phyloP scores from a whole-genome alignment of 2,329 filamentous ascomycete species.

The Microdochium trichocladiopsis region DNA sequence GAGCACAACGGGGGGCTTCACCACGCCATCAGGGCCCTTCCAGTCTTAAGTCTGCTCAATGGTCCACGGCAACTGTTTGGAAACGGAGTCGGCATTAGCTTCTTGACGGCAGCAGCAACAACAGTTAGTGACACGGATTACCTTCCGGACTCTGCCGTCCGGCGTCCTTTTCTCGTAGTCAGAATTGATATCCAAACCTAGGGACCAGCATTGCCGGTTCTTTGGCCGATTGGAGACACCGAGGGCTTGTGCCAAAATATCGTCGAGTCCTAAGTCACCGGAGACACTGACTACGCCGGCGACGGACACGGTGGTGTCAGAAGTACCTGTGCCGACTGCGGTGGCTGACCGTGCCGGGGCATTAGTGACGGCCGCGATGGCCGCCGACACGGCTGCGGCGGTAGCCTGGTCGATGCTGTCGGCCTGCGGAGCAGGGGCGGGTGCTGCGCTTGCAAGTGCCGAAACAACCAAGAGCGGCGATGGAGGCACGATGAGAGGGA shows the following conservation, averaged over 20 bases:
- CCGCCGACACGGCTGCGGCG: too few relatives aligned
- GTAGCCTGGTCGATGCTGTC: too few relatives aligned
- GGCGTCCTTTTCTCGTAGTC: constrained; percentile 16
- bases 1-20: constrained; percentile 38
- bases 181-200: constrained; percentile 15
- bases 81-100: too few relatives aligned
- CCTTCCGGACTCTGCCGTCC: constrained; percentile 2
- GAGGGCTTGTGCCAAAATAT: background rate
- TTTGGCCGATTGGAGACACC: background rate
- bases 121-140: background rate
- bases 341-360: too few relatives aligned
- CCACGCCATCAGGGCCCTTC: constrained; percentile 13
- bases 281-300: background rate
- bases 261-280: background rate
- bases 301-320: background rate
- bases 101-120: background rate
- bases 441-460: too few relatives aligned
- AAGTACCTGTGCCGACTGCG: too few relatives aligned
- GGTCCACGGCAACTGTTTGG: background rate
- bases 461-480: too few relatives aligned
- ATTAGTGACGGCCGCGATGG: too few relatives aligned
- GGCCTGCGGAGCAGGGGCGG: too few relatives aligned
- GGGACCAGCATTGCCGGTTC: constrained; percentile 16
- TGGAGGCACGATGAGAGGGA: too few relatives aligned
- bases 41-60: constrained; percentile 1